Evolutionary conservation across 331 rosid genomes (phyloP), one percentile per base, ranked within the genome.

Genomic region (Arachis monticola): DNA sequence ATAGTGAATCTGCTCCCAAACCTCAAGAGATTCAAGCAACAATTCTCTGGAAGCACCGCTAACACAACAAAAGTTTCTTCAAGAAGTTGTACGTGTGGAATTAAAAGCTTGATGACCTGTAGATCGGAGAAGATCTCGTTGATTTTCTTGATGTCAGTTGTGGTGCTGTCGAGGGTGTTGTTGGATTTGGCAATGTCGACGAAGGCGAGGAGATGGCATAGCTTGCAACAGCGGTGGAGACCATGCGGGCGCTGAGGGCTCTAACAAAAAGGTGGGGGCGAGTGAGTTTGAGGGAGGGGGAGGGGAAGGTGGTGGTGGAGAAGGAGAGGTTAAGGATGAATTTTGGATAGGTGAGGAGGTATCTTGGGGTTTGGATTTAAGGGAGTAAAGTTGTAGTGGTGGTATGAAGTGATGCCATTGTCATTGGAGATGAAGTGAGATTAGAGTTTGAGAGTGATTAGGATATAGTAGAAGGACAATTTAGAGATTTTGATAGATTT

Each of bases 351-450:
- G 88, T 62, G 40, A 73, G 51, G 64, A 53, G 40, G 68, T 2
- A 41, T 48, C 70, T 66, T 22, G 83, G 83, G 66, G 77, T 17
- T 74, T 63, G 77, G 1, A 70, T 32, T 78, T 91, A 73, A 76
- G 85, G 96, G 59, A 94, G 84, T 31, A 90, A 79, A 69, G 87
- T 82, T 64, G 85, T 72, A 73, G 83, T 77, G 64, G 64, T 87
- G 92, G 17, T 83, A 13, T 83, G 97, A 31, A 92, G 83, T 8
- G 93, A 66, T 46, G 97, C 96, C 99, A 94, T 94, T 78, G 80
- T 22, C 46, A 53, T 50, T 40, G 1, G 8, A 7, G 22, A 17
- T 17, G 22, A 17, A 17, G 22, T 17, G 22, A 17, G 22, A 17
- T 17, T 17, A 17, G 22, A 17, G 22, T 17, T 17, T 17, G 22